Evolutionary conservation across 257 asterid genomes (phyloP), one percentile per base, ranked within the genome.

Genomic region (Solanum neorickii): DNA sequence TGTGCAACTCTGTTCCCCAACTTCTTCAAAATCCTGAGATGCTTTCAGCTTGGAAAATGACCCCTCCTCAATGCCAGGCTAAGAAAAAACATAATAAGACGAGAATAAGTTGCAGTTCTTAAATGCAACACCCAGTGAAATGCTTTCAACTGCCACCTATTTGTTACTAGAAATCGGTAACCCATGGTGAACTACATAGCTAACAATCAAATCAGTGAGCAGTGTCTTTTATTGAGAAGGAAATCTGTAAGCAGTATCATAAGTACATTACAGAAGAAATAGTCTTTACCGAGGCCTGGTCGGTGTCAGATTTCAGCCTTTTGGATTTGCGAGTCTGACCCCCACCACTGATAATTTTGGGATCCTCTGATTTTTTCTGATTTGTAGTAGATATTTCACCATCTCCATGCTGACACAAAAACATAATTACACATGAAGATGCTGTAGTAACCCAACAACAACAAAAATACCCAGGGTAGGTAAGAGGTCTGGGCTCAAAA

Each of bases 211-310:
- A 82, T 84, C 42, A 37, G 73, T 31, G 33, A 18, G 29, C 47
- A 59, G 33, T 52, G 72, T n/a, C 72, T n/a, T 12, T 65, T 62
- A n/a, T n/a, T n/a, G 72, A 65, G 16, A 65, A n/a, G 33, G 33
- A 65, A 65, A n/a, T 65, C 72, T n/a, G 33, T n/a, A 65, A 65
- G 72, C 4, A 65, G 33, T 65, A 59, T 56, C 66, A 56, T 12
- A 52, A 52, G 56, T 66, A 60, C 41, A 72, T 89, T 82, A 89
- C 87, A 62, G 83, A 70, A 46, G 2, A 75, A 89, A 86, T 86
- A 52, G 44, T 80, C 82, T 75, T 83, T 59, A 84, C 65, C 29
- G 86, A 74, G 73, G 86, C 56, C 25, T 33, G 77, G 72, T 47
- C 7, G 21, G 20, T 25, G 56, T 47, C 83, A 52, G 74, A 86